A percentile compares a stretch with the other conserved stretches of the same genome.
phyloP scores from a whole-genome alignment of 2,329 filamentous ascomycete species.

The Paraphoma chrysanthemicola region DNA sequence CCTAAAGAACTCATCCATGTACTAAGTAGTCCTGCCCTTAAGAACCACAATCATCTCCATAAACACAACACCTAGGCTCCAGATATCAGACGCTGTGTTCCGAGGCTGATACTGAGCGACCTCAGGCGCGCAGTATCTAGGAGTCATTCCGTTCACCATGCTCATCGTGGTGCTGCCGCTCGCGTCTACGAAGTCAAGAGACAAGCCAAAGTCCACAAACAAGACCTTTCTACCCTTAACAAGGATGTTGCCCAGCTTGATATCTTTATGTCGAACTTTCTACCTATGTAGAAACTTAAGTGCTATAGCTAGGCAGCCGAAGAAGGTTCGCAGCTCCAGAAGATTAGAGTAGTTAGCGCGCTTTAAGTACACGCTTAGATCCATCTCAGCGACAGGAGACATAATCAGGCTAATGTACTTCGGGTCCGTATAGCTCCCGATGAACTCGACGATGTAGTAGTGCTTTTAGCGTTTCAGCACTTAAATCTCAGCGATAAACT shows the following conservation, averaged over 20 bases:
- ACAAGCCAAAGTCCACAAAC: slow-evolving; percentile 38
- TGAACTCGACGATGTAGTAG: too few relatives aligned
- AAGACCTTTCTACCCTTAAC: slow-evolving; percentile 24
- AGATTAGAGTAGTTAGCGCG: too few relatives aligned
- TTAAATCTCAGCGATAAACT: slow-evolving; percentile 34
- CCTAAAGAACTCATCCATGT: slow-evolving; percentile 12
- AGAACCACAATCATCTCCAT: slow-evolving; percentile 24
- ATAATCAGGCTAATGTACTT: too few relatives aligned
- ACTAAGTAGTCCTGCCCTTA: slow-evolving; percentile 9
- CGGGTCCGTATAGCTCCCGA: too few relatives aligned
- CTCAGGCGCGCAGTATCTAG: slow-evolving; percentile 25
- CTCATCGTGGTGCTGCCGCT: slow-evolving; percentile 17
- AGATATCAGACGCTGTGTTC: slow-evolving; percentile 22
- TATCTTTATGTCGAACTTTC: slow-evolving; percentile 24
- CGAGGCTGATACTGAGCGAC: slow-evolving; percentile 13
- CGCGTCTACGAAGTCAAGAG: slow-evolving; percentile 16
- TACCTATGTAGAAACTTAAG: slow-evolving; percentile 11
- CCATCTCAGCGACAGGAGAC: too few relatives aligned
- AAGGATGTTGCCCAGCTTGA: slow-evolving; percentile 25
- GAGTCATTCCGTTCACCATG: slow-evolving; percentile 16
- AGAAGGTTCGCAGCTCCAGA: too few relatives aligned
- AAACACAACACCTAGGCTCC: slow-evolving; percentile 24
- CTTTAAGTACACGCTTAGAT: too few relatives aligned
- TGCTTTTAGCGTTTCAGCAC: slow-evolving; percentile 36
- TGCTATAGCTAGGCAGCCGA: too few relatives aligned